These are phyloP conservation scores for Fusarium decemcellulare DNA, from an alignment of 2,329 filamentous ascomycete genomes.

Conservation along the genomic window DNA sequence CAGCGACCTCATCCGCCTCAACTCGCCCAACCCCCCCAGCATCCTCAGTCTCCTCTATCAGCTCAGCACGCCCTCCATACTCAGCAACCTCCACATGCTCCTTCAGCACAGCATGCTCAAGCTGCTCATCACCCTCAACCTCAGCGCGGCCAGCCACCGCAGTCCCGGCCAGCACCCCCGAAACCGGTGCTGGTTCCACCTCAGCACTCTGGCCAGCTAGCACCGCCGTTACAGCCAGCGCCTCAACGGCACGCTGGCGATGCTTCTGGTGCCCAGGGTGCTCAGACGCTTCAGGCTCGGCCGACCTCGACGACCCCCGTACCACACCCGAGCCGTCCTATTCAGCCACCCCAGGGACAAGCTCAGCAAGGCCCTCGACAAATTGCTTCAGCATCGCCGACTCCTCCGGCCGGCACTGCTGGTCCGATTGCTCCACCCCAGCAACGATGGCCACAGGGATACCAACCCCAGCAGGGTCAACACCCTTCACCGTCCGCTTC, in stretches of 20 bases:
- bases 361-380: slow-evolving; percentile 47
- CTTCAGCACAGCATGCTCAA: slow-evolving; percentile 31
- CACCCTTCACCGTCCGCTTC: slow-evolving; percentile 45
- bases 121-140: slow-evolving; percentile 33
- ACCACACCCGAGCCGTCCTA: slow-evolving; percentile 51
- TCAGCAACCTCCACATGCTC: slow-evolving; percentile 20
- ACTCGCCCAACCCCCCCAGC: slow-evolving; percentile 31
- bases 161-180: slow-evolving; percentile 41
- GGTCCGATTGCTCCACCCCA: slow-evolving; percentile 47
- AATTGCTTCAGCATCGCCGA: slow-evolving; percentile 51
- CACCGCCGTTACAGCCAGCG: slow-evolving; percentile 53
- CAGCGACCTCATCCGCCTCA: slow-evolving; percentile 34
- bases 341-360: slow-evolving; percentile 49
- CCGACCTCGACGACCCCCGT: slow-evolving; percentile 52
- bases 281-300: slow-evolving; percentile 46
- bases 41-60: slow-evolving; percentile 18
- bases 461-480: slow-evolving; percentile 49
- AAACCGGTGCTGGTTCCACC: slow-evolving; percentile 53
- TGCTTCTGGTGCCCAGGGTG: slow-evolving; percentile 33
- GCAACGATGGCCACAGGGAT: slow-evolving; percentile 53
- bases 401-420: slow-evolving; percentile 40
- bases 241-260: slow-evolving; percentile 46
- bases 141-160: slow-evolving; percentile 39
- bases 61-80: slow-evolving; percentile 37
- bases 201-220: slow-evolving; percentile 54